Percentiles rank a stretch among this genome's conserved stretches.
These are phyloP conservation scores for Ganoderma leucocontextum DNA, from an alignment of 1,284 basidiomycete species.

Conservation along the genomic window DNA sequence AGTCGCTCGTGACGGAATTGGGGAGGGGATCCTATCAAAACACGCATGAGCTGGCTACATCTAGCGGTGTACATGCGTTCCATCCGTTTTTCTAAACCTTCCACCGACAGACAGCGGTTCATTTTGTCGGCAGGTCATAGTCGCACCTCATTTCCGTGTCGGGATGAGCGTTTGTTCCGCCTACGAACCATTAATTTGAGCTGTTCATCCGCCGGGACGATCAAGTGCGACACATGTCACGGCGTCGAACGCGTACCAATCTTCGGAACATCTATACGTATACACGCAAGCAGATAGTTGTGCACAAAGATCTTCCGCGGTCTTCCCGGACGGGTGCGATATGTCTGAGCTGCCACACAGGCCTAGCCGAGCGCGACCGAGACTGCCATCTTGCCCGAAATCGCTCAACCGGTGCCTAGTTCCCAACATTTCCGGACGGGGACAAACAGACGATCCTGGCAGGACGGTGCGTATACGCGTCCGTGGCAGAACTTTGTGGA, in stretches of 20 bases:
- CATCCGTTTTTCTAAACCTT: neutral
- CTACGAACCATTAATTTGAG: neutral
- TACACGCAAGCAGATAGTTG: neutral
- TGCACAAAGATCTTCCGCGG: neutral
- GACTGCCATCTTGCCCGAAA: neutral
- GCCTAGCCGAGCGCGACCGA: neutral
- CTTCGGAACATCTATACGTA: neutral
- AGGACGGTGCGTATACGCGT: neutral
- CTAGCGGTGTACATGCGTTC: neutral
- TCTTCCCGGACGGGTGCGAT: neutral
- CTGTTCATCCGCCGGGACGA: neutral
- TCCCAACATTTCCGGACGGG: neutral
- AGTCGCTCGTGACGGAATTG: neutral
- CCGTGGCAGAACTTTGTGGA: constrained; percentile 4
- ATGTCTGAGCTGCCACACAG: neutral
- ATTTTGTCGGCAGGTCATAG: neutral
- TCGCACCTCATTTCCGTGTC: neutral
- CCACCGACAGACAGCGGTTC: neutral
- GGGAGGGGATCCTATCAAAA: neutral
- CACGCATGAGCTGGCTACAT: neutral
- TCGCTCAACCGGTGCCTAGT: neutral
- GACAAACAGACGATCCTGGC: constrained; percentile 6
- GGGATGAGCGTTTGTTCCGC: constrained; percentile 5
- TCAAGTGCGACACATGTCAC: neutral
- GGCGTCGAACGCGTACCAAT: neutral